Evolutionary conservation across 345 rosid genomes (phyloP).

Genomic region (Trapa bicornis): DNA sequence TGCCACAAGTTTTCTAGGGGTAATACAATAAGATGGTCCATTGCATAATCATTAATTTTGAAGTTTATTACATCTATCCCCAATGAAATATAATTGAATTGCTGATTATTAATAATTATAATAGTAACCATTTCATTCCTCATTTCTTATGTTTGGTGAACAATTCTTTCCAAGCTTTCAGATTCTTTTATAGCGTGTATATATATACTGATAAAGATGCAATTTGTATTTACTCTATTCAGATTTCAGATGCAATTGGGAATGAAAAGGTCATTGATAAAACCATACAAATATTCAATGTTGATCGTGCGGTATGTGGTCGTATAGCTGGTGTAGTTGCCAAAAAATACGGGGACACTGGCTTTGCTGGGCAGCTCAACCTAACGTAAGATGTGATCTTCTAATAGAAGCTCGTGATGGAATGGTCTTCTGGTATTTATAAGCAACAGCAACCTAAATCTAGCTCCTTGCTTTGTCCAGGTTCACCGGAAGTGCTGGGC

Average conservation of each 20-base stretch:
- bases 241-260: conserved; percentile 75
- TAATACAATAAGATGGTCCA: too few species aligned
- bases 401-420: background rate
- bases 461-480: conserved; percentile 28
- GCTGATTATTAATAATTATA: background rate
- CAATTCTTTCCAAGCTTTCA: background rate
- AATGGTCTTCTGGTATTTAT: background rate
- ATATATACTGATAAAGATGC: background rate
- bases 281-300: conserved; percentile 66
- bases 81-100: background rate
- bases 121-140: background rate
- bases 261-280: conserved; percentile 66
- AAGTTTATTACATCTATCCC: background rate
- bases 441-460: conserved; percentile 12
- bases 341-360: conserved; percentile 92
- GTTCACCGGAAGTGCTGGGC: conserved; percentile 93
- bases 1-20: background rate
- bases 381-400: conserved; percentile 48
- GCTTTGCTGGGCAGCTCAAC: conserved; percentile 96
- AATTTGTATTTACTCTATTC: background rate
- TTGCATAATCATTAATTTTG: too few species aligned
- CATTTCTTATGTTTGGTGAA: too few species aligned
- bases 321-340: conserved; percentile 86
- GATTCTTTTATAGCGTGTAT: background rate
- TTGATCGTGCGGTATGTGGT: conserved; percentile 96